Percentiles rank a stretch among this genome's conserved stretches.
Conservation (phyloP, 2,329 filamentous ascomycete genomes). For the Ascocoryne sarcoides region DNA sequence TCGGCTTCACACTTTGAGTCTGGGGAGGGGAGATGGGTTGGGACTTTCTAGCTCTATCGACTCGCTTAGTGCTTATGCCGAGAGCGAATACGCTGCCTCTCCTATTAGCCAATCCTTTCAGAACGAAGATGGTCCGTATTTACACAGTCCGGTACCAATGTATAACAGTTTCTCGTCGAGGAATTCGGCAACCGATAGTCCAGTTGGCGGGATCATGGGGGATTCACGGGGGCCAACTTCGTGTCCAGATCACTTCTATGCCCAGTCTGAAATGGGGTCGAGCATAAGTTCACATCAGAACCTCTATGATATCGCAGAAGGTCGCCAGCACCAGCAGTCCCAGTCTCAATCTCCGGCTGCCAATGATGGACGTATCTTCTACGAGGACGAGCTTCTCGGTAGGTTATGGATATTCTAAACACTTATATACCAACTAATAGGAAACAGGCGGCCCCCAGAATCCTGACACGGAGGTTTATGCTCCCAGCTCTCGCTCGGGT, state of each 20-base stretch:
- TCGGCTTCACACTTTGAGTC: constrained; percentile 38
- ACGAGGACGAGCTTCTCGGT: constrained; percentile 33
- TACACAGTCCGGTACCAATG: constrained; percentile 46
- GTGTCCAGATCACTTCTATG: constrained; percentile 52
- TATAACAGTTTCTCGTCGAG: constrained; percentile 48
- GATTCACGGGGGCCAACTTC: constrained; percentile 48
- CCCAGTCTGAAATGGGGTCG: constrained; percentile 51
- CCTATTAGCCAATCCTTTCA: constrained; percentile 45
- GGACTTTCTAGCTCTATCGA: constrained; percentile 32
- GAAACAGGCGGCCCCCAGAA: constrained; percentile 12
- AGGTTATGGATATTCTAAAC: too few species aligned
- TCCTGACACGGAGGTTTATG: constrained; percentile 22
- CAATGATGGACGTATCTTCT: constrained; percentile 22
- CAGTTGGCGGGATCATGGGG: constrained; percentile 40
- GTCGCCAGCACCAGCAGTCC: constrained; percentile 22
- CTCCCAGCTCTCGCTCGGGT: constrained; percentile 25
- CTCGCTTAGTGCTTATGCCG: constrained; percentile 42
- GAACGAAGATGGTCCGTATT: constrained; percentile 46
- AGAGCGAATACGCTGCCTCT: constrained; percentile 45
- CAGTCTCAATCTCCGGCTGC: constrained; percentile 21
- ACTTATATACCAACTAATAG: constrained; percentile 13
- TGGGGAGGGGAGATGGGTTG: constrained; percentile 28
- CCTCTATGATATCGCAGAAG: constrained; percentile 38
- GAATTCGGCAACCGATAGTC: constrained; percentile 46
- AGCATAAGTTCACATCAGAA: constrained; percentile 53